phyloP scores from a whole-genome alignment of 495 filamentous ascomycete genomes.

The Daldinia caldariorum region DNA sequence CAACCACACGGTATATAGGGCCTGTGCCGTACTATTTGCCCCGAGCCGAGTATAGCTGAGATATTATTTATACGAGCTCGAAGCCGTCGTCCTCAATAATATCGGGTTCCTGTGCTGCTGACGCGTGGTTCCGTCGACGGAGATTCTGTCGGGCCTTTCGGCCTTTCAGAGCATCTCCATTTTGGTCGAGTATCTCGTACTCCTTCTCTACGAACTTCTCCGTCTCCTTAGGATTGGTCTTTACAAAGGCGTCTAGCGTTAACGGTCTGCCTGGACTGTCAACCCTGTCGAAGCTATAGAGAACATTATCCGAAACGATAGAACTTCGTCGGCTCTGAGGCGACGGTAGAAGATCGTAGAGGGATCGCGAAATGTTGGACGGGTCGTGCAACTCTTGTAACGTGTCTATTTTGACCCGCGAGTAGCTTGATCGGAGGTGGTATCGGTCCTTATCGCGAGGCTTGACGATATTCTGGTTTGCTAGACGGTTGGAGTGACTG shows the following conservation, averaged over 20 bases:
- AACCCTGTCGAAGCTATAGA: conserved; percentile 57
- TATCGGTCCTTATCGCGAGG: conserved; percentile 35
- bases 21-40: conserved; percentile 2
- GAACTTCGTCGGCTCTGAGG: conserved; percentile 31
- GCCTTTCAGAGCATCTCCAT: conserved; percentile 56
- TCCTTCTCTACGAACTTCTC: conserved; percentile 60
- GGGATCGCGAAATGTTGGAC: conserved; percentile 43
- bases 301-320: conserved; percentile 51
- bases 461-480: conserved; percentile 54
- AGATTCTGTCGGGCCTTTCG: conserved; percentile 54
- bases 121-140: conserved; percentile 41
- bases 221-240: conserved; percentile 52
- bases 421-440: conserved; percentile 26
- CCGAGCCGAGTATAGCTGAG: background rate
- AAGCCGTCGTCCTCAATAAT: conserved; percentile 58
- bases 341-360: conserved; percentile 45
- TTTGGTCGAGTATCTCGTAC: conserved; percentile 58
- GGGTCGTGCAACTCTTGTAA: conserved; percentile 49
- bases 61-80: conserved; percentile 52
- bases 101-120: conserved; percentile 18
- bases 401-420: conserved; percentile 46
- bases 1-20: conserved; percentile 4
- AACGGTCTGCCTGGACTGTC: conserved; percentile 53
- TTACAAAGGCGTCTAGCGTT: conserved; percentile 57
- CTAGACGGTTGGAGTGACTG: conserved; percentile 36